A percentile compares a stretch with the other conserved stretches of the same genome.
phyloP scores from a whole-genome alignment of 352 stramenopile genomes.

The Phytophthora macrochlamydospora region DNA sequence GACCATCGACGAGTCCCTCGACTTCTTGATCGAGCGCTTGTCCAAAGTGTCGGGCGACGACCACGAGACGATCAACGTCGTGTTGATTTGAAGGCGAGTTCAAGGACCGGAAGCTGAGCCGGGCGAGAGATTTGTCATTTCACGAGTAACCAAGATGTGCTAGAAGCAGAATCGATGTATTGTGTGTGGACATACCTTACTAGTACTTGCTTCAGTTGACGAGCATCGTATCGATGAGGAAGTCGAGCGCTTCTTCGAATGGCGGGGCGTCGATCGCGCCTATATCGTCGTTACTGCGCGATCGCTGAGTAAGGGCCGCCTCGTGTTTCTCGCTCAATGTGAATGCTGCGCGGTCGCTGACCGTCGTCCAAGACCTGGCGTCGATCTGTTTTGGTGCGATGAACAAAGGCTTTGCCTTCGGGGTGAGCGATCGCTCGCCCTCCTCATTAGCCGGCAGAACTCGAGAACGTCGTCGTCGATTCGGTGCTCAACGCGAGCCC shows the following conservation, averaged over 20 bases:
- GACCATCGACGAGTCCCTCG: slow-evolving; percentile 59
- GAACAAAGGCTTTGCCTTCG: slow-evolving; percentile 6
- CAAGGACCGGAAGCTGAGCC: no score
- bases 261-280: slow-evolving; percentile 29
- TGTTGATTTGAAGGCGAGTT: neutral
- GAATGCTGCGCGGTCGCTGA: neutral
- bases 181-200: no score
- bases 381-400: neutral
- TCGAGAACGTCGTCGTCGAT: slow-evolving; percentile 58
- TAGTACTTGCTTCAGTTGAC: neutral
- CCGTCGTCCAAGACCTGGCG: neutral
- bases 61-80: slow-evolving; percentile 4
- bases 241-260: slow-evolving; percentile 58
- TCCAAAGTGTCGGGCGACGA: slow-evolving; percentile 11
- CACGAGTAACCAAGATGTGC: no score
- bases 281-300: neutral
- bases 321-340: neutral
- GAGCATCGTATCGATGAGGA: slow-evolving; percentile 35
- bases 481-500: slow-evolving; percentile 56
- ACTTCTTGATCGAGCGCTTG: slow-evolving; percentile 59
- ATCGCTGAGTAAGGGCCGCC: slow-evolving; percentile 13
- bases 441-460: slow-evolving; percentile 55
- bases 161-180: no score
- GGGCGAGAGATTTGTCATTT: no score
- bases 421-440: slow-evolving; percentile 9